Evolutionary conservation across 2,329 filamentous ascomycete genomes (phyloP).

Genomic region (Aureobasidium leucospermi): DNA sequence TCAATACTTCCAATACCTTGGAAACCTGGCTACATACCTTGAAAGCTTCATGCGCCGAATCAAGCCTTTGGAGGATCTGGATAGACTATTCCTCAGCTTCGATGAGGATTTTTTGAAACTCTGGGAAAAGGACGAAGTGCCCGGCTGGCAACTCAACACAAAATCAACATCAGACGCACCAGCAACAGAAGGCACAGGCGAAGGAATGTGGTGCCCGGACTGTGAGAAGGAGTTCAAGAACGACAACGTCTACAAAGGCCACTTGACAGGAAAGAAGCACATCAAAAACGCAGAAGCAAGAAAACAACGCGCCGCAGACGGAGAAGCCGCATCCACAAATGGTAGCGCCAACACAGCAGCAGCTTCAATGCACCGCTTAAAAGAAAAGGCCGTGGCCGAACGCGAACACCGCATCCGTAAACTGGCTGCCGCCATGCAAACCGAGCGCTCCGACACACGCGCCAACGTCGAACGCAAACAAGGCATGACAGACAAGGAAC

Average conservation of each 20-base stretch:
- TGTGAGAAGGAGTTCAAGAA: constrained; percentile 96
- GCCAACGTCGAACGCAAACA: constrained; percentile 95
- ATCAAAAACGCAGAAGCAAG: constrained; percentile 70
- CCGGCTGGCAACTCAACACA: constrained; percentile 60
- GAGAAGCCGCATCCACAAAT: constrained; percentile 21
- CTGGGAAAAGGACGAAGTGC: constrained; percentile 73
- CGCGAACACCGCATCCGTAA: constrained; percentile 78
- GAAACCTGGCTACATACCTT: constrained; percentile 71
- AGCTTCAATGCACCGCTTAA: constrained; percentile 46
- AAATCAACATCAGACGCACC: constrained; percentile 25
- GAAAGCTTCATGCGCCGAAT: constrained; percentile 82
- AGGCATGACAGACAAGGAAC: constrained; percentile 94
- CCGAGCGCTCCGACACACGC: constrained; percentile 79
- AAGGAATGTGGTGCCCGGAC: constrained; percentile 80
- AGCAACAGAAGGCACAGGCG: constrained; percentile 49
- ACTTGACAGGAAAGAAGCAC: constrained; percentile 88
- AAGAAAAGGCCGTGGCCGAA: constrained; percentile 85
- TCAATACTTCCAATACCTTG: constrained; percentile 84
- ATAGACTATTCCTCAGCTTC: constrained; percentile 67
- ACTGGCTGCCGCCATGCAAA: constrained; percentile 73
- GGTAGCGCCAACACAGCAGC: constrained; percentile 16
- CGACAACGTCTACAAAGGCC: constrained; percentile 85
- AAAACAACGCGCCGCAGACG: constrained; percentile 30
- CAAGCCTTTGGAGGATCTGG: constrained; percentile 76
- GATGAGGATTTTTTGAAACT: constrained; percentile 76